These are phyloP conservation scores for Penicillium nucicola DNA, from an alignment of 495 filamentous ascomycete genomes.

Conservation along the genomic window DNA sequence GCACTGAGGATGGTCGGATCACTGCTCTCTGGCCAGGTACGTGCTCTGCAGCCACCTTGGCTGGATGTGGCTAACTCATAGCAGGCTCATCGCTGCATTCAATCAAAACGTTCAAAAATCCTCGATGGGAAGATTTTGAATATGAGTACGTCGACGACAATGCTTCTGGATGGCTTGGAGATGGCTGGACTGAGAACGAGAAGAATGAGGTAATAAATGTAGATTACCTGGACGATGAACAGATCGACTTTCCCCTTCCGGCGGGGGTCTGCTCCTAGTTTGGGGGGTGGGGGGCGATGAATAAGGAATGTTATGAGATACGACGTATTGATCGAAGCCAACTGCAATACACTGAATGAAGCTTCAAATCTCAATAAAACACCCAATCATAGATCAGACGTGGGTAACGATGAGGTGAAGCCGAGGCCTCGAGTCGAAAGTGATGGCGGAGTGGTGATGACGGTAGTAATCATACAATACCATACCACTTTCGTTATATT, in stretches of 20 bases:
- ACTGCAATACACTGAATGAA: no score
- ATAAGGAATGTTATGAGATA: no score
- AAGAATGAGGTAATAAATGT: conserved; percentile 32
- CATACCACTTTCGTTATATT: background rate
- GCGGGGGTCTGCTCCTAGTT: conserved; percentile 1
- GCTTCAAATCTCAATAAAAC: no score
- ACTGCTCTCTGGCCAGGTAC: conserved; percentile 44
- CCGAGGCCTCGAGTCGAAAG: no score
- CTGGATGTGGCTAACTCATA: background rate
- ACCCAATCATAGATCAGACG: no score
- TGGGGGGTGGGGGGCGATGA: no score
- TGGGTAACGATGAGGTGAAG: no score
- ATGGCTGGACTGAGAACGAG: conserved; percentile 43
- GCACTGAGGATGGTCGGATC: conserved; percentile 31
- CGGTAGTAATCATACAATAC: background rate
- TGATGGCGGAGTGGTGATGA: background rate
- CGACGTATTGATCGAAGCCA: no score
- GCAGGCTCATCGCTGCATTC: conserved; percentile 41
- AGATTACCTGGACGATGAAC: conserved; percentile 39
- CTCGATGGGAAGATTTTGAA: conserved; percentile 42
- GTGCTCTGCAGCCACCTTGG: background rate
- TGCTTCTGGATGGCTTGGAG: conserved; percentile 36
- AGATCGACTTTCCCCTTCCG: conserved; percentile 32
- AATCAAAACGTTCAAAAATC: conserved; percentile 30
- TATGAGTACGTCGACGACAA: conserved; percentile 39